Percentiles rank a stretch among this genome's conserved stretches.
phyloP scores from a whole-genome alignment of 176 grass and related monocot genomes.

The Lolium rigidum region DNA sequence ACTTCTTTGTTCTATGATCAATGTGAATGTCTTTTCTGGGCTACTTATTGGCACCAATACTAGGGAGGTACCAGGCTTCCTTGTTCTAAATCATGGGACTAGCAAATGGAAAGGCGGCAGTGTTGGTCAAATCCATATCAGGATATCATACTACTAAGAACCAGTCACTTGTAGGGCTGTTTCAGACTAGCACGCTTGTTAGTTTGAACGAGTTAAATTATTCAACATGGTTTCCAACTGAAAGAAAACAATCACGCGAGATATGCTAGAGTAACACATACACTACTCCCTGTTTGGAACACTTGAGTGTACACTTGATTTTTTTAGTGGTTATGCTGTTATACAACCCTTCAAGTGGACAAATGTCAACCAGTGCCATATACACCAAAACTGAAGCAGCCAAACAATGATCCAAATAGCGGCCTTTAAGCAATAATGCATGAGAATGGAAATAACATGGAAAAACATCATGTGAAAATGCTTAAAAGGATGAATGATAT shows the following conservation, averaged over 20 bases:
- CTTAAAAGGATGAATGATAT: not conserved
- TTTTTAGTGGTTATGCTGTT: not conserved
- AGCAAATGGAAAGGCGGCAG: not conserved
- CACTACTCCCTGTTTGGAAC: not conserved
- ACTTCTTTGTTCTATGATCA: not conserved
- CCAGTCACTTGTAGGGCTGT: not conserved
- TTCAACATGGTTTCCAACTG: not conserved
- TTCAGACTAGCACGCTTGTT: not conserved
- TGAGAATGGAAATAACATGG: not conserved
- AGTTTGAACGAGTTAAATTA: not conserved
- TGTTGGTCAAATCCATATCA: not conserved
- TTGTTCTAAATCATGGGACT: not conserved
- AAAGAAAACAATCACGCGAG: not conserved
- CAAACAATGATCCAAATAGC: not conserved
- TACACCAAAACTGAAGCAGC: not conserved
- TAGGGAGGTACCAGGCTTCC: not conserved
- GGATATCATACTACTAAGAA: not conserved
- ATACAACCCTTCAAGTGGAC: constrained; percentile 3
- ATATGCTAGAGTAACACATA: not conserved
- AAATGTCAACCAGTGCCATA: not conserved
- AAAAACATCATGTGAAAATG: not conserved
- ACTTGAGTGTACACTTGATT: not conserved
- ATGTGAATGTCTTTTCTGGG: not conserved
- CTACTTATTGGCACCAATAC: not conserved
- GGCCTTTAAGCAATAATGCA: not conserved